Evolutionary conservation across 805 yeast genomes (phyloP), one percentile per base, ranked within the genome.

Genomic region (Kluyveromyces lactis): DNA sequence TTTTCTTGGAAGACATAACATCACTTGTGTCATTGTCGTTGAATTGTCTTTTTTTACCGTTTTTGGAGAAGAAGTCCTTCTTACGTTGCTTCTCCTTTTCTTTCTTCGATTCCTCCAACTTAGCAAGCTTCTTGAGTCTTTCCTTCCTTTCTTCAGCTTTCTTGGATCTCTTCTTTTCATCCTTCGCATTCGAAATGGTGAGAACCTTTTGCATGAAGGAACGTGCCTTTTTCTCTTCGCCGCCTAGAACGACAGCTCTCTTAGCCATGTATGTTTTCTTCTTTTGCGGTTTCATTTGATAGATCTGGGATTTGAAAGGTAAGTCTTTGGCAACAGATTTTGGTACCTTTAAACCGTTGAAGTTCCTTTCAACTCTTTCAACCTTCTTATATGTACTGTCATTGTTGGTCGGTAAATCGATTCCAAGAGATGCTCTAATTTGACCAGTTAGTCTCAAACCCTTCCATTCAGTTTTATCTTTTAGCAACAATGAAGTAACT

Each of bases 381-480:
- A 94, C 71, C 65, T 86, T 87, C 44, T 63, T 61, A 54, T 77
- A 78, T 27, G 68, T 60, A 42, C 77, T 71, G 48, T 75, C 75
- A 28, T 68, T 63, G 36, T 64, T 63, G 38, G 64, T 60, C 35
- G 90, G 90, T 0, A 92, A 77, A 16, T 73, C 76, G 34, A 86
- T 54, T 28, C 72, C 73, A 49, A 71, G 61, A 18, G 73, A 94
- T 17, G 92, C 90, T 53, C 98, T 77, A 31, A 92, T 87, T 53
- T 82, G 82, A 42, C 98, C 98, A 0, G 97, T 92, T 45, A 90
- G 70, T 56, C 95, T 76, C 95, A 92, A 87, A 46, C 99, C 99
- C 54, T 75, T 75, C 99, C 99, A 92, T 53, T 85, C 85, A 24
- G 72, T 68, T 64, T 92, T 92, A 49, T 86, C 76, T 26, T 67